These are phyloP conservation scores for Teratosphaeria viscida DNA, from an alignment of 2,329 filamentous ascomycete species.

Conservation along the genomic window DNA sequence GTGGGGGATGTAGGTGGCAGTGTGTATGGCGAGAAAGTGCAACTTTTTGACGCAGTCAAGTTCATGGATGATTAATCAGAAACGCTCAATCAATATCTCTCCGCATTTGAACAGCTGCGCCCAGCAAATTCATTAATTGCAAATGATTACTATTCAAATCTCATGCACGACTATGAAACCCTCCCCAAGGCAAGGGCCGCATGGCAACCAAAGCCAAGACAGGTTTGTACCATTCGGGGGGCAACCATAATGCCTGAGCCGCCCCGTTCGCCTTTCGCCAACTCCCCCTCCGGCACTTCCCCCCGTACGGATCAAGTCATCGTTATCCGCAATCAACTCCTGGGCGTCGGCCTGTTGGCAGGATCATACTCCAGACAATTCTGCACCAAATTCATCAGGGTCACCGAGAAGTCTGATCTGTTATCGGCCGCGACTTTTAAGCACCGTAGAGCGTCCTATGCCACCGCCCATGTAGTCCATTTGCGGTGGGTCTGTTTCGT, in stretches of 20 bases:
- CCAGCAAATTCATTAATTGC: no score
- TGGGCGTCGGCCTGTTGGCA: neutral
- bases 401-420: neutral
- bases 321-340: neutral
- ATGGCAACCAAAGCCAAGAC: neutral
- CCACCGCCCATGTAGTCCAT: neutral
- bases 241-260: neutral
- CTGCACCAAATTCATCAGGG: neutral
- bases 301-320: neutral
- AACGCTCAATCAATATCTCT: neutral
- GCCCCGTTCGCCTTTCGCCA: neutral
- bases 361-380: neutral
- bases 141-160: neutral
- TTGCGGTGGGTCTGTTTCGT: neutral
- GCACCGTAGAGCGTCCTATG: neutral
- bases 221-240: neutral
- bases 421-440: neutral
- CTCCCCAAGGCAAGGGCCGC: no score
- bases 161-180: neutral
- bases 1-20: neutral
- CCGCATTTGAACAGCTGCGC: neutral
- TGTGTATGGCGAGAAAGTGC: neutral
- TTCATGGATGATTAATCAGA: neutral
- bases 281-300: neutral
- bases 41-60: neutral